Base-by-base conservation (phyloP, 371 early-diverging fungal genomes). In the Globomyces sp. region DNA sequence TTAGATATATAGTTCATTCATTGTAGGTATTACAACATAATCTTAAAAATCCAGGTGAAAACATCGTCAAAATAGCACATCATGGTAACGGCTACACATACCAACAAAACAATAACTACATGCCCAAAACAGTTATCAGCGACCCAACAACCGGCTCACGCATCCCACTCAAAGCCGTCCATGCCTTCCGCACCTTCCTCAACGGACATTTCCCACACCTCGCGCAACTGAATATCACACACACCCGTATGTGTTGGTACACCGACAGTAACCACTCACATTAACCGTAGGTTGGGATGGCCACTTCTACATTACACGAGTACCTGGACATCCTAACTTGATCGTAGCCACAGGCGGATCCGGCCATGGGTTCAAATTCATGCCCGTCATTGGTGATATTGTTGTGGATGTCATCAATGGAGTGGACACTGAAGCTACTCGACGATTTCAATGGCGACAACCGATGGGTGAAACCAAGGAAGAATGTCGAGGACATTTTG, bases 31-130 rank as follows among this genome's bases (percentile, higher is more conserved):
- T 24, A 24, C 24, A 24, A 24, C 24, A 24, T 24, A 24, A 24
- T 24, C 24, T 24, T 24, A 24, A 24, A 24, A 24, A 24, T 24
- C 24, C 24, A 24, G 24, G 24, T 24, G 24, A 24, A 24, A 24
- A 81, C 4, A 72, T 71, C 4, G 63, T 86, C 44, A 86, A 86
- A 62, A 60, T 85, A 5, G 85, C 80, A 8, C 65, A 74, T 48
- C 86, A 85, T 57, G 70, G 77, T 2, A 65, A 70, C 41, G 85
- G 84, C 2, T 86, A 79, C 45, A 46, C 57, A 51, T 36, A 57
- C 60, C 2, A 42, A 10, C 60, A 52, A 52, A 40, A 64, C 3
- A n/a, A 43, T 41, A 62, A 60, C 37, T 70, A 64, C n/a, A 65
- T 49, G 11, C 70, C 70, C 0, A 50, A 52, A 11, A 68, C 68